Evolutionary conservation across 2,329 filamentous ascomycete species (phyloP), one percentile per base, ranked within the genome.

Genomic region (Xylaria sp.): DNA sequence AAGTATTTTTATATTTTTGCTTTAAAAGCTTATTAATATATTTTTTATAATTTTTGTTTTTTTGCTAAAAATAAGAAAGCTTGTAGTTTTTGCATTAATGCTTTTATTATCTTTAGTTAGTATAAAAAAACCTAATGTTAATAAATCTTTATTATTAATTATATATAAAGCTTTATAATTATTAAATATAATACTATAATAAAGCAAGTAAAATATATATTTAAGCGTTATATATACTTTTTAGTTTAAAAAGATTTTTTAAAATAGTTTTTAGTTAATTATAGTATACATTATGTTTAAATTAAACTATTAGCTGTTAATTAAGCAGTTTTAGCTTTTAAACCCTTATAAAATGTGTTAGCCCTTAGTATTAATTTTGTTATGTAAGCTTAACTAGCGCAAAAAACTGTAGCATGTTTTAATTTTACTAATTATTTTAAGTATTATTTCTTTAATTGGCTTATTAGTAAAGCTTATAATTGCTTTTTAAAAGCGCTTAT

Each of bases 141-240:
- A 53, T 22, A 51, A 22, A 22, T 36, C 10, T 36, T 20, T 36
- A 36, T 22, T 38, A 53, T 38, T 53, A 53, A 53, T 22, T 22
- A 53, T 38, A 53, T 53, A 53, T 53, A 53, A 53, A 20, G n/a
- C n/a, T 22, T 22, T 53, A 53, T 53, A 53, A 22, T 53, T 53
- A 38, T 53, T 53, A 36, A 53, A 20, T 13, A 53, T 36, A 4
- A 53, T 53, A 36, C 20, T 36, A 22, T 27, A 22, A 38, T 53
- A 36, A 22, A 53, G 5, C 10, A n/a, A 5, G 3, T 50, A 50
- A 33, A 33, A 5, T n/a, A 29, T 7, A 31, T n/a, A 17, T 5
- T 29, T 53, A 36, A 53, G 22, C 10, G n/a, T 25, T 22, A 50
- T 53, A 53, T 22, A 53, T 36, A 36, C 3, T 4, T 22, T 53